Base-by-base conservation (phyloP, 495 filamentous ascomycete genomes). In the Thermothielavioides terrestris region DNA sequence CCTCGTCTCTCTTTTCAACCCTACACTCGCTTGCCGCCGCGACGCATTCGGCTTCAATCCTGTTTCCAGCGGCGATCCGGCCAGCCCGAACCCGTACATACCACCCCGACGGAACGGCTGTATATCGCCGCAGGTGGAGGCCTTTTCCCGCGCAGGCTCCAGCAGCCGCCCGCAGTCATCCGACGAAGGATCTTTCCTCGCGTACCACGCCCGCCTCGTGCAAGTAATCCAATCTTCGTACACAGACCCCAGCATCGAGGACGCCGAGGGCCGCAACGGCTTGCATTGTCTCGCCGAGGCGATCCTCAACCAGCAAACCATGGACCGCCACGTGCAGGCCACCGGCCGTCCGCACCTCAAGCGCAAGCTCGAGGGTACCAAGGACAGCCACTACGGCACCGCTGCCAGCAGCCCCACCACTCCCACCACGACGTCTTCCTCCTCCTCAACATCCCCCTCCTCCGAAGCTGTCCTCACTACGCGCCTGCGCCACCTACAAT, bases 241-340 rank as follows among this genome's bases (percentile, higher is more conserved):
- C 17, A 59, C 45, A 8, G 53, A 63, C 28, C 59, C 69, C 1
- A 47, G 25, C 1, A 30, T 62, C 8, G 69, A 74, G 49, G 72
- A 76, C 52, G 9, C 57, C 0, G 63, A 59, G 5, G 71, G 74
- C 15, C 68, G 71, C 5, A 76, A 77, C 55, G 74, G 69, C 20
- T 57, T 77, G 14, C 72, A 77, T 45, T 72, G 70, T 46, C 65
- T 77, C 25, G 74, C 74, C 21, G 71, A 74, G 52, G 73, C 68
- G 22, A 60, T 61, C 31, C 47, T 69, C 39, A 52, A 57, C 46
- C 52, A 59, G 41, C 51, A 56, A 26, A 56, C 54, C 31, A 60
- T 62, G 54, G 54, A 62, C 34, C 48, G 43, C 15, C 53, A 49
- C 28, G 48, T 59, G 18, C 46, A 28, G 12, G 20, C 30, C 22